phyloP scores from a whole-genome alignment of 495 filamentous ascomycete genomes.

The Pseudomonodictys pantanalensis region DNA sequence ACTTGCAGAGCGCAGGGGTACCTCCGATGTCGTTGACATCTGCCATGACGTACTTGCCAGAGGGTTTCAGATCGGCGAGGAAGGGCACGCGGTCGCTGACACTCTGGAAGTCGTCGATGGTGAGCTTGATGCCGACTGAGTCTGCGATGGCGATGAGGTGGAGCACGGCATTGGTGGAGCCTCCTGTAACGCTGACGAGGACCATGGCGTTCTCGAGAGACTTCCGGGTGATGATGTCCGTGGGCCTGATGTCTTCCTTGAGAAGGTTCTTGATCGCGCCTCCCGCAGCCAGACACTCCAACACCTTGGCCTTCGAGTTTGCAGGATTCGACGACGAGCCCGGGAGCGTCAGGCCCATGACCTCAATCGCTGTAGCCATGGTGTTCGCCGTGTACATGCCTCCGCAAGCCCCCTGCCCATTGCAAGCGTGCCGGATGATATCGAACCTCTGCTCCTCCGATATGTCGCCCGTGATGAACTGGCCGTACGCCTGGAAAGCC shows the following conservation, averaged over 20 bases:
- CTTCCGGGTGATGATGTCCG: constrained; percentile 84
- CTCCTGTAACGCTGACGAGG: constrained; percentile 89
- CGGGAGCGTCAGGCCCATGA: constrained; percentile 91
- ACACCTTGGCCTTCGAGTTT: constrained; percentile 76
- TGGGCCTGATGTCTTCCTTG: constrained; percentile 80
- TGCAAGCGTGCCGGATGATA: constrained; percentile 92
- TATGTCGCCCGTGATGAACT: constrained; percentile 89
- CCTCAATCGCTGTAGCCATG: constrained; percentile 95
- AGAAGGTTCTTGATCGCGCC: constrained; percentile 83
- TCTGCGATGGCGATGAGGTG: constrained; percentile 97
- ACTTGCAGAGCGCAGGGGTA: constrained; percentile 85
- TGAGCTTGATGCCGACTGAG: constrained; percentile 87
- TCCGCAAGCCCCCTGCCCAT: constrained; percentile 89
- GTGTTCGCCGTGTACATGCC: constrained; percentile 99
- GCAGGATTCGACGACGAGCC: constrained; percentile 92
- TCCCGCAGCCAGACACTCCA: constrained; percentile 82
- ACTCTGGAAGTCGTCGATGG: constrained; percentile 94
- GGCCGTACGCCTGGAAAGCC: constrained; percentile 96
- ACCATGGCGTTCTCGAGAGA: constrained; percentile 98
- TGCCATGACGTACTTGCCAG: constrained; percentile 94
- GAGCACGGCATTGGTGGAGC: constrained; percentile 94
- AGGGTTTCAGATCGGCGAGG: constrained; percentile 95
- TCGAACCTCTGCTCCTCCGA: constrained; percentile 86
- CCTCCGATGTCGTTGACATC: constrained; percentile 89
- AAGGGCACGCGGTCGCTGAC: constrained; percentile 89